Evolutionary conservation across 371 early-diverging fungal species (phyloP), one percentile per base, ranked within the genome.

Genomic region (Globomyces sp.): DNA sequence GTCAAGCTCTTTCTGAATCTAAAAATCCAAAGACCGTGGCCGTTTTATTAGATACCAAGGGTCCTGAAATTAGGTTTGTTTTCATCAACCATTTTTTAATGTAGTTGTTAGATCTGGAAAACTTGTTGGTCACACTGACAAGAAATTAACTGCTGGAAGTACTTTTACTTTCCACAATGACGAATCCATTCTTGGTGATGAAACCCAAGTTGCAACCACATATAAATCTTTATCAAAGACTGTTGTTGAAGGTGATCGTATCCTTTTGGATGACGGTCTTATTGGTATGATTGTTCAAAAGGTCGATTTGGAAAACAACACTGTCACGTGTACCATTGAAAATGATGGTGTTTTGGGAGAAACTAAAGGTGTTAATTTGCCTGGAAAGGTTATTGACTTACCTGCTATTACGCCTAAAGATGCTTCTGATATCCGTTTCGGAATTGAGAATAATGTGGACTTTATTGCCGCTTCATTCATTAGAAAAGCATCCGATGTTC

Each of bases 401-500:
- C 98, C 95, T 9, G 93, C 94, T 1, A 85, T 98, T 63, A 94
- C 93, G 5, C 93, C 92, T 65, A 97, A 97, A 80, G 99, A 99
- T 78, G 92, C 87, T 71, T 70, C 74, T 37, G 97, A 98, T 71
- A 83, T 99, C 64, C 71, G 67, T 46, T 98, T 98, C 80, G 99
- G 95, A 48, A 88, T 99, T 57, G 85, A 92, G 80, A 86, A 97
- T 75, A 89, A 90, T 41, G 90, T 99, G 9, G 99, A 99, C 75
- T 88, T 96, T 65, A 80, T 99, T 70, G 98, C 98, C 84, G 98
- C 96, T 4, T 96, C 97, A 6, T 99, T 99, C 73, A 92, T 99
- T 72, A 89, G 95, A 55, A 87, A 86, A 63, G 93, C 90, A 9
- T 82, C 91, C 70, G 96, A 99, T 75, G 88, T 99, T 71, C 45